Percentiles rank a stretch among this genome's conserved stretches.
These are phyloP conservation scores for Apostasia shenzhenica DNA, from an alignment of 106 monocot species.

Conservation along the genomic window DNA sequence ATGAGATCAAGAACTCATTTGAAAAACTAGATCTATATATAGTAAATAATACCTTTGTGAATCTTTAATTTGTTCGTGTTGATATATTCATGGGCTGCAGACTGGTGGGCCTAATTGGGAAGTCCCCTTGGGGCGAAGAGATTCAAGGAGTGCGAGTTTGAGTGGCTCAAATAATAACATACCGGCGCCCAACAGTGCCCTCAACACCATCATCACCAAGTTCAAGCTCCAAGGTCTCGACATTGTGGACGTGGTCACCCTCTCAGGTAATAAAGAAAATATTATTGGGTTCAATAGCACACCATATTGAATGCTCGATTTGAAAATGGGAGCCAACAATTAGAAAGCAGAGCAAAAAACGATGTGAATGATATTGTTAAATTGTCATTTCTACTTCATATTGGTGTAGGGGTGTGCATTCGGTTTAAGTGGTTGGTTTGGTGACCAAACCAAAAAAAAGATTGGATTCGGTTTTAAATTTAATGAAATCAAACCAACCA, in stretches of 20 bases:
- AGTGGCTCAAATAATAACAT: slow-evolving; percentile 65
- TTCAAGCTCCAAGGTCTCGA: slow-evolving; percentile 61
- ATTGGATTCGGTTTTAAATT: no score
- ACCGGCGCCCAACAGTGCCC: slow-evolving; percentile 62
- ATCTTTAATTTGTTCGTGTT: no score
- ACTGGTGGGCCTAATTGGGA: slow-evolving; percentile 48
- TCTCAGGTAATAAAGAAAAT: slow-evolving; percentile 32
- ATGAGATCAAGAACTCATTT: no score
- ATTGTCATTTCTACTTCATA: neutral
- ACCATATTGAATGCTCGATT: neutral
- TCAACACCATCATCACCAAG: slow-evolving; percentile 59
- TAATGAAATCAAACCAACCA: no score
- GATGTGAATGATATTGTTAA: neutral
- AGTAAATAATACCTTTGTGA: no score
- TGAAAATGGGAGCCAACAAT: neutral
- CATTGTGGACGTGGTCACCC: slow-evolving; percentile 54
- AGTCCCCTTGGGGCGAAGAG: slow-evolving; percentile 56
- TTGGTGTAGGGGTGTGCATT: no score
- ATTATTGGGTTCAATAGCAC: neutral
- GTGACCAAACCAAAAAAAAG: no score
- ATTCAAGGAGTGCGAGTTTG: slow-evolving; percentile 48
- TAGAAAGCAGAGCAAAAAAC: neutral
- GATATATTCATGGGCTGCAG: slow-evolving; percentile 9
- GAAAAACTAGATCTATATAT: no score
- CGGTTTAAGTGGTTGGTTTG: no score